Percentiles rank a stretch among this genome's conserved stretches.
These are phyloP conservation scores for Phytophthora syringae DNA, from an alignment of 352 stramenopile species.

Conservation along the genomic window DNA sequence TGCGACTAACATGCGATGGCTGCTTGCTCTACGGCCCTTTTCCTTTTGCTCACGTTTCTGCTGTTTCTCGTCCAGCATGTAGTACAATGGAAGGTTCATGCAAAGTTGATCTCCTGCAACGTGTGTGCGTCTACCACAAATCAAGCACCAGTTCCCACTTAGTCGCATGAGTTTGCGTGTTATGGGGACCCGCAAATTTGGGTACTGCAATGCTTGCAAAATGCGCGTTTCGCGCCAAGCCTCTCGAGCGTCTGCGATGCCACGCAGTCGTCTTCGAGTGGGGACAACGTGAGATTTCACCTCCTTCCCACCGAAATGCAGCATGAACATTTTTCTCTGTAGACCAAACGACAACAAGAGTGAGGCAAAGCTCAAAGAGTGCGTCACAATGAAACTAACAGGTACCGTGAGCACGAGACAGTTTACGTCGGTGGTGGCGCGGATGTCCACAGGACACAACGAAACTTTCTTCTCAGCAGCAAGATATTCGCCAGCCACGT, in stretches of 20 bases:
- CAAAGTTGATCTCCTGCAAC: constrained; percentile 81
- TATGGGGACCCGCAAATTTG: constrained; percentile 73
- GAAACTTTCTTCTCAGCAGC: constrained; percentile 74
- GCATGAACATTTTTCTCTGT: constrained; percentile 76
- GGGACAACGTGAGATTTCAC: constrained; percentile 63
- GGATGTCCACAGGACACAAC: constrained; percentile 74
- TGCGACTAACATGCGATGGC: constrained; percentile 59
- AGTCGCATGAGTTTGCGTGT: constrained; percentile 87
- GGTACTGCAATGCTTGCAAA: constrained; percentile 71
- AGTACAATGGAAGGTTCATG: constrained; percentile 73
- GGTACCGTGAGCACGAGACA: constrained; percentile 80
- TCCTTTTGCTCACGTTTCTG: constrained; percentile 56
- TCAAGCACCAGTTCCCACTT: constrained; percentile 80
- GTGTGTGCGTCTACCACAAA: constrained; percentile 74
- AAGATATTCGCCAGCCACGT: constrained; percentile 83
- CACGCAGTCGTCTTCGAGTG: constrained; percentile 53
- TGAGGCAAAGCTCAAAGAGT: background rate
- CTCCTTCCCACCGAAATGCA: constrained; percentile 73
- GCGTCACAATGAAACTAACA: too few species aligned
- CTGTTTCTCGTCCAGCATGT: constrained; percentile 70
- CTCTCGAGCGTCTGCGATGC: constrained; percentile 62
- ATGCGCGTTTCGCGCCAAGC: constrained; percentile 81
- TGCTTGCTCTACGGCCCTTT: constrained; percentile 44
- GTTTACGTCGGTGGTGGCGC: constrained; percentile 70
- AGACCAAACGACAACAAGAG: constrained; percentile 3